phyloP scores from a whole-genome alignment of 805 yeast genomes.

The Metschnikowia kunwiensis region DNA sequence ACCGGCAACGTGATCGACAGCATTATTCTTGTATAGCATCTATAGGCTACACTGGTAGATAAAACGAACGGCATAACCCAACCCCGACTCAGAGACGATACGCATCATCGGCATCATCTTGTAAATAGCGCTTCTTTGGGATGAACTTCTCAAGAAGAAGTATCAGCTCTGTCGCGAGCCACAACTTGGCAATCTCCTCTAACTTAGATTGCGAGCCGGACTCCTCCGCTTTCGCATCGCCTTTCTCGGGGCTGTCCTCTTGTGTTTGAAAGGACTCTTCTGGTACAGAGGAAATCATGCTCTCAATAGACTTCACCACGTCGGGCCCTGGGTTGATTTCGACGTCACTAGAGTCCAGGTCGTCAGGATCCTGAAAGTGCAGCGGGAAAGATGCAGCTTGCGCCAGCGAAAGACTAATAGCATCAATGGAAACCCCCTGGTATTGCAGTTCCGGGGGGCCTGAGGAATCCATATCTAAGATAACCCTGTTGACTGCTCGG shows the following conservation, averaged over 20 bases:
- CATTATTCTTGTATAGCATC: conserved; percentile 10
- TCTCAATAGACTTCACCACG: conserved; percentile 7
- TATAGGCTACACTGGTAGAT: background rate
- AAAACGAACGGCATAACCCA: background rate
- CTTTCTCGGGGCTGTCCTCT: background rate
- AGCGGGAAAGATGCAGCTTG: conserved; percentile 1
- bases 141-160: conserved; percentile 26
- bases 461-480: conserved; percentile 37
- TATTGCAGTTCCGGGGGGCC: conserved; percentile 8
- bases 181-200: conserved; percentile 54
- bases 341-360: conserved; percentile 11
- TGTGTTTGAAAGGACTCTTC: background rate
- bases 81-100: conserved; percentile 1
- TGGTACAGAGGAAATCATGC: conserved; percentile 9
- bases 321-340: conserved; percentile 8
- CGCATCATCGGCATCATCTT: conserved; percentile 18
- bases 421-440: conserved; percentile 7
- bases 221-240: conserved; percentile 2
- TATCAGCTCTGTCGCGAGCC: conserved; percentile 63
- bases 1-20: conserved; percentile 41
- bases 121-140: conserved; percentile 23
- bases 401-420: conserved; percentile 6
- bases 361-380: conserved; percentile 12
- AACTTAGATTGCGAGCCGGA: conserved; percentile 39
- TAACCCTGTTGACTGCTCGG: conserved; percentile 63